A percentile compares a stretch with the other conserved stretches of the same genome.
phyloP scores from a whole-genome alignment of 805 yeast species.

The Wickerhamomyces xylosicus region DNA sequence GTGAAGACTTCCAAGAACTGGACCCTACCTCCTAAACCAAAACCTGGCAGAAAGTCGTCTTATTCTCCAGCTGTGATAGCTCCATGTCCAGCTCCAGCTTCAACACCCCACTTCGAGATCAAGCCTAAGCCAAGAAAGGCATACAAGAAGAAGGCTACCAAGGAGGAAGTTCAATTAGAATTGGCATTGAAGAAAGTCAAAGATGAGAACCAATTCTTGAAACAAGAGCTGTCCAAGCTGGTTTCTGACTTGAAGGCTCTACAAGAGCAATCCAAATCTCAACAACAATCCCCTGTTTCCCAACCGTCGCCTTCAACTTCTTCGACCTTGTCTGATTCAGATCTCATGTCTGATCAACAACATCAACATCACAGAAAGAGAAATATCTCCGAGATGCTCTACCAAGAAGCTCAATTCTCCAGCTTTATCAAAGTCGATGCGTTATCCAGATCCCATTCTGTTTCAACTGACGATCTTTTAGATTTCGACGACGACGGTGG shows the following conservation, averaged over 20 bases:
- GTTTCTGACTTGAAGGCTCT: conserved; percentile 32
- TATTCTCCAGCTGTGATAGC: too few relatives aligned
- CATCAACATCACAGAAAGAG: background rate
- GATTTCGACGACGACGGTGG: too few relatives aligned
- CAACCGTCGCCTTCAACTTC: background rate
- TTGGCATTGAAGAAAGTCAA: conserved; percentile 30
- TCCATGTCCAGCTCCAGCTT: conserved; percentile 58
- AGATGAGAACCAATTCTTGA: conserved; percentile 33
- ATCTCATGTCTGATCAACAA: background rate
- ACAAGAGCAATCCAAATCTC: conserved; percentile 9
- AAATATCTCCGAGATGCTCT: background rate
- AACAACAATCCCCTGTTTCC: background rate
- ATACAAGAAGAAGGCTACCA: conserved; percentile 8
- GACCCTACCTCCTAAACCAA: too few relatives aligned
- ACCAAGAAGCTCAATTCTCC: too few relatives aligned
- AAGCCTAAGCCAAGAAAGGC: conserved; percentile 40
- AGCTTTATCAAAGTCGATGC: background rate
- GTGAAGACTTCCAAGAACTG: too few relatives aligned
- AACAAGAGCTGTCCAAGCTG: conserved; percentile 32
- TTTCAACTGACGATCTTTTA: background rate
- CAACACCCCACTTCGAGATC: conserved; percentile 53
- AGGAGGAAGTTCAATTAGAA: conserved; percentile 23
- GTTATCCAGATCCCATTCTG: background rate
- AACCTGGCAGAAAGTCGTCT: too few relatives aligned
- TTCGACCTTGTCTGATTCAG: background rate